A percentile compares a stretch with the other conserved stretches of the same genome.
phyloP scores from a whole-genome alignment of 352 stramenopile genomes.

The Phytophthora sansomeana region DNA sequence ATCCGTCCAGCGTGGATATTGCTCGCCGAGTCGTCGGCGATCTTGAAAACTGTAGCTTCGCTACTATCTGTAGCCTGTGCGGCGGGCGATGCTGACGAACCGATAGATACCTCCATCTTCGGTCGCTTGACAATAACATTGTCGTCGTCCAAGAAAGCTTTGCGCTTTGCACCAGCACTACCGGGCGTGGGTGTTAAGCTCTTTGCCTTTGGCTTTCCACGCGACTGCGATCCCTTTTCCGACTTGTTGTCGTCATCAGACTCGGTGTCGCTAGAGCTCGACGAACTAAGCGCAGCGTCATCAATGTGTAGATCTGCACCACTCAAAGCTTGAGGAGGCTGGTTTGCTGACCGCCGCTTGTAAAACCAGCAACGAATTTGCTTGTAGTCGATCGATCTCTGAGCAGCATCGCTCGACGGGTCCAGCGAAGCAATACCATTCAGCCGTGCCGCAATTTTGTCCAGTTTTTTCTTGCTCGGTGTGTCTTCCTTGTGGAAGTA shows the following conservation, averaged over 20 bases:
- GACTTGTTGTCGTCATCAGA: constrained; percentile 66
- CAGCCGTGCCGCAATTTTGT: constrained; percentile 77
- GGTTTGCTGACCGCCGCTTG: constrained; percentile 82
- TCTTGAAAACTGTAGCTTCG: constrained; percentile 24
- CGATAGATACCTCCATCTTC: constrained; percentile 37
- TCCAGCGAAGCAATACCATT: constrained; percentile 74
- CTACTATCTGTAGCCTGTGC: constrained; percentile 13
- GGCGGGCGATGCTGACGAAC: not conserved
- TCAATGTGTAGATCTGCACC: constrained; percentile 61
- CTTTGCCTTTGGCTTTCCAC: constrained; percentile 39
- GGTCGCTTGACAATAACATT: constrained; percentile 32
- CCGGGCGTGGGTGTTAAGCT: constrained; percentile 14
- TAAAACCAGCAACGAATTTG: constrained; percentile 91
- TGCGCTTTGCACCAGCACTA: constrained; percentile 37
- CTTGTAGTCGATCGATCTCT: constrained; percentile 86
- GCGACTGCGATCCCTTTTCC: constrained; percentile 40
- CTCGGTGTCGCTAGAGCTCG: constrained; percentile 72
- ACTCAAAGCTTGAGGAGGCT: constrained; percentile 74
- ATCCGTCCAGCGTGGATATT: constrained; percentile 68
- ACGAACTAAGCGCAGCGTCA: constrained; percentile 47
- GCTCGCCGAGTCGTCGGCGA: constrained; percentile 22
- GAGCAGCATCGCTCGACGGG: constrained; percentile 57
- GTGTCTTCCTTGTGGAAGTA: constrained; percentile 88
- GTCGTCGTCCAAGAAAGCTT: constrained; percentile 35
- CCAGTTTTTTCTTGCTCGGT: constrained; percentile 80